Base-by-base conservation (phyloP, 768 basidiomycete species). In the Cyclocybe aegerita region DNA sequence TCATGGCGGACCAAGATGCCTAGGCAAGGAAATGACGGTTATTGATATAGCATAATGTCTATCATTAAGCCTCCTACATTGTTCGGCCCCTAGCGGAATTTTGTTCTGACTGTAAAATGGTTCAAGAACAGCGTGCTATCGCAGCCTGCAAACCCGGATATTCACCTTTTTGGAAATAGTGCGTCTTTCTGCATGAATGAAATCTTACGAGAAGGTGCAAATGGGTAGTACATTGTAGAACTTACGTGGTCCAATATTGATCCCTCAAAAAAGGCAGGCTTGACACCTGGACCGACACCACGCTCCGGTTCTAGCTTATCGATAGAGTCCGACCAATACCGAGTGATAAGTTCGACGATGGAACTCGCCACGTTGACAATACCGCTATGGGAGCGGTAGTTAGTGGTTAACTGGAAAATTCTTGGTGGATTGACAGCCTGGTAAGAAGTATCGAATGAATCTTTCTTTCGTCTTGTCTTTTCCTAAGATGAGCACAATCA, bases 331-430 rank as follows among this genome's bases (percentile, higher is more conserved):
- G 83, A 82, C 82, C 85, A 89, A 49, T 83, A 83, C 7, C 75
- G 10, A 90, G 80, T n/a, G n/a, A n/a, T n/a, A 1, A 89, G 64
- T n/a, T 82, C 76, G 4, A 90, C 77, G 17, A 88, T 66, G 0
- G 77, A 78, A 45, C 82, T 78, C 0, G 88, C 88, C 56, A 83
- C 86, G 40, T 83, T 72, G n/a, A 90, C 81, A 38, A 90, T 89
- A 2, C 88, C 88, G 0, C 77, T 78, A 58, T 88, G 85, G 0
- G 85, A 88, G 4, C 88, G 78, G 56, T 86, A 88, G 58, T 90
- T 90, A 43, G 77, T 68, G 0, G 76, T 65, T 1, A 90, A 71
- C 53, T 84, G 80, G 59, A 89, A 89, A 0, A 72, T 69, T 17
- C 50, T 60, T 3, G 64, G 62, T 42, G 12, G 43, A 43, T 30